Percentiles rank a stretch among this genome's conserved stretches.
These are phyloP conservation scores for Fusarium heterosporum DNA, from an alignment of 2,329 filamentous ascomycete species.

Conservation along the genomic window DNA sequence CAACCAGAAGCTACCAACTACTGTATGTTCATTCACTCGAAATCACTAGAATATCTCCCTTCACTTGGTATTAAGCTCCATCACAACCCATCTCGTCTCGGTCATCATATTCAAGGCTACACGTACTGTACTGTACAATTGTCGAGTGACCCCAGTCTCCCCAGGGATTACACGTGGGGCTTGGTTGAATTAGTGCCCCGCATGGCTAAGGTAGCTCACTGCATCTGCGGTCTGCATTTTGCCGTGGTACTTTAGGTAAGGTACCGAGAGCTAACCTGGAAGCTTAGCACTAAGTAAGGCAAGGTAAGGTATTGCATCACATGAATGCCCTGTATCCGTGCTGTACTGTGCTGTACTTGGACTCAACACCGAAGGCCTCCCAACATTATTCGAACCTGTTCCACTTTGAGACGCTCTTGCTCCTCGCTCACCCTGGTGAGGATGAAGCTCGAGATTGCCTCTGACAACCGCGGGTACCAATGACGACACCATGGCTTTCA, in stretches of 20 bases:
- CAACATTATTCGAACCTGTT: slow-evolving; percentile 11
- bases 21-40: not conserved
- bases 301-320: slow-evolving; percentile 45
- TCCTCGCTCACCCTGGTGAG: slow-evolving; percentile 36
- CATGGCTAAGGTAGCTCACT: slow-evolving; percentile 33
- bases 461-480: slow-evolving; percentile 42
- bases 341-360: slow-evolving; percentile 9
- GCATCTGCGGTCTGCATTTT: not conserved
- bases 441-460: slow-evolving; percentile 43
- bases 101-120: not conserved
- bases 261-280: slow-evolving; percentile 37
- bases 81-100: not conserved
- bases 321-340: slow-evolving; percentile 41
- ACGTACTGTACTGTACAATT: not conserved
- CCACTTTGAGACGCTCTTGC: slow-evolving; percentile 29
- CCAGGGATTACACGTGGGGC: slow-evolving; percentile 39
- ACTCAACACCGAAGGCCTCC: slow-evolving; percentile 33
- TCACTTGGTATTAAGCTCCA: no score
- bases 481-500: slow-evolving; percentile 55
- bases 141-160: slow-evolving; percentile 28
- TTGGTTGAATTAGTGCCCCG: slow-evolving; percentile 47
- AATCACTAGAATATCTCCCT: no score
- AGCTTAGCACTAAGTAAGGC: not conserved
- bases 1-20: not conserved
- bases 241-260: slow-evolving; percentile 32